Percentiles rank a stretch among this genome's conserved stretches.
phyloP scores from a whole-genome alignment of 1,139 yeast species.

The Debaryomycetaceae sp. region DNA sequence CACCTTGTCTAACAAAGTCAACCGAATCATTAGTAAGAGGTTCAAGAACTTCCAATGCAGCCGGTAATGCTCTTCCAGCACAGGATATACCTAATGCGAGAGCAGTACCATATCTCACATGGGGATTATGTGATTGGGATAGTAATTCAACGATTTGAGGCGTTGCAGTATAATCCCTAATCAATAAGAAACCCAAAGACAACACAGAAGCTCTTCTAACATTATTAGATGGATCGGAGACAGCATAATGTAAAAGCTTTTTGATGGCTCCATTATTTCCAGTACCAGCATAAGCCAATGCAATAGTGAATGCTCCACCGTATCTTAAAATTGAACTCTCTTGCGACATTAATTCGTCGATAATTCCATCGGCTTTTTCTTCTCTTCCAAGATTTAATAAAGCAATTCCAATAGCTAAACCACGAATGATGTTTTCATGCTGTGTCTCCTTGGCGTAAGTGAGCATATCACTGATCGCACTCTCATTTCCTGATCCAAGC shows the following conservation, averaged over 20 bases:
- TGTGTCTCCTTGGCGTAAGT: slow-evolving; percentile 93
- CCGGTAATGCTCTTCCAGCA: slow-evolving; percentile 88
- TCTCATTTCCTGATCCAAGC: slow-evolving; percentile 86
- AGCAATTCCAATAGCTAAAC: slow-evolving; percentile 87
- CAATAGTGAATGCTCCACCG: slow-evolving; percentile 94
- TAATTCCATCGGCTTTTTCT: slow-evolving; percentile 71
- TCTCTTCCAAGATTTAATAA: slow-evolving; percentile 83
- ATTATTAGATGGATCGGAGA: slow-evolving; percentile 93
- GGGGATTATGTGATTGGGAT: slow-evolving; percentile 95
- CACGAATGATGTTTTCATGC: slow-evolving; percentile 93
- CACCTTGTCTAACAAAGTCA: slow-evolving; percentile 98
- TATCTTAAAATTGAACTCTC: slow-evolving; percentile 87
- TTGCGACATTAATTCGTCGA: slow-evolving; percentile 64
- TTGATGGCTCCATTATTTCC: slow-evolving; percentile 87
- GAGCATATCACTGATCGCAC: slow-evolving; percentile 77
- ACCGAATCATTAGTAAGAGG: slow-evolving; percentile 93
- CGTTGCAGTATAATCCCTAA: slow-evolving; percentile 88
- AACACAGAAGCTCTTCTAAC: slow-evolving; percentile 96
- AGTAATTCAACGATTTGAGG: slow-evolving; percentile 93
- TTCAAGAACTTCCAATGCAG: slow-evolving; percentile 89
- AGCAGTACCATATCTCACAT: slow-evolving; percentile 97
- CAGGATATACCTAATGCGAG: slow-evolving; percentile 96
- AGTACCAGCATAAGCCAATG: slow-evolving; percentile 96
- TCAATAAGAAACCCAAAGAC: slow-evolving; percentile 86
- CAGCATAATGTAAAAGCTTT: slow-evolving; percentile 86